Conservation (phyloP, 192 early-diverging fungal genomes). For the Podila epicladia region DNA sequence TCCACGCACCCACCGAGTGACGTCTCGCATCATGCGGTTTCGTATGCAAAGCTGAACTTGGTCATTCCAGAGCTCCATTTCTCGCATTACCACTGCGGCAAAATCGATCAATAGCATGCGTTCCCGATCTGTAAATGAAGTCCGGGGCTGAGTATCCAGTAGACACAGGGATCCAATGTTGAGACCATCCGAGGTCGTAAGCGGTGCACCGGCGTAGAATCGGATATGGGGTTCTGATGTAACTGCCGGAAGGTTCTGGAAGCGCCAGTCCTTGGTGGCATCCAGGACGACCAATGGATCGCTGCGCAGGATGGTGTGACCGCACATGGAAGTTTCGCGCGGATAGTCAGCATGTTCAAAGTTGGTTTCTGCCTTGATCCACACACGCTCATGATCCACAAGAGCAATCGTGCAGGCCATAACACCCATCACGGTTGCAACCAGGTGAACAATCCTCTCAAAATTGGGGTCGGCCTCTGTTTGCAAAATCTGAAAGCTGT, state of each 20-base stretch:
- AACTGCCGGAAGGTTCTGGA: conserved; percentile 55
- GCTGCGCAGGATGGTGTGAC: conserved; percentile 43
- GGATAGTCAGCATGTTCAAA: conserved; percentile 7
- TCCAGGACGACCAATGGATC: conserved; percentile 52
- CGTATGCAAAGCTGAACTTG: conserved; percentile 51
- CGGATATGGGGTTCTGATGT: conserved; percentile 44
- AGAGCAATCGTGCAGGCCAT: conserved; percentile 33
- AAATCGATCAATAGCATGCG: conserved; percentile 48
- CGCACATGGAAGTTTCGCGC: conserved; percentile 35
- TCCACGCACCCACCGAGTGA: conserved; percentile 37
- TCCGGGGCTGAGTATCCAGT: conserved; percentile 51
- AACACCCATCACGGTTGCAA: conserved; percentile 26
- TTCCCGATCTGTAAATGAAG: conserved; percentile 43
- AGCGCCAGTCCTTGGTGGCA: conserved; percentile 57
- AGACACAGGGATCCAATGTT: conserved; percentile 60
- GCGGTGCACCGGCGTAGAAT: conserved; percentile 58
- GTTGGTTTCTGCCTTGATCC: conserved; percentile 25
- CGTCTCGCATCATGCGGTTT: conserved; percentile 55
- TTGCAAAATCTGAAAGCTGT: conserved; percentile 34
- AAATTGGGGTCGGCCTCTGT: conserved; percentile 37
- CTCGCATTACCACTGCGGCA: conserved; percentile 53
- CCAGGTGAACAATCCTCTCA: conserved; percentile 40
- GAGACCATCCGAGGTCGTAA: conserved; percentile 50
- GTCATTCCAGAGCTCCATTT: conserved; percentile 60
- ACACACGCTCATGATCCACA: conserved; percentile 16